Evolutionary conservation across 2,329 filamentous ascomycete genomes (phyloP).

Genomic region (Colletotrichum tropicale): DNA sequence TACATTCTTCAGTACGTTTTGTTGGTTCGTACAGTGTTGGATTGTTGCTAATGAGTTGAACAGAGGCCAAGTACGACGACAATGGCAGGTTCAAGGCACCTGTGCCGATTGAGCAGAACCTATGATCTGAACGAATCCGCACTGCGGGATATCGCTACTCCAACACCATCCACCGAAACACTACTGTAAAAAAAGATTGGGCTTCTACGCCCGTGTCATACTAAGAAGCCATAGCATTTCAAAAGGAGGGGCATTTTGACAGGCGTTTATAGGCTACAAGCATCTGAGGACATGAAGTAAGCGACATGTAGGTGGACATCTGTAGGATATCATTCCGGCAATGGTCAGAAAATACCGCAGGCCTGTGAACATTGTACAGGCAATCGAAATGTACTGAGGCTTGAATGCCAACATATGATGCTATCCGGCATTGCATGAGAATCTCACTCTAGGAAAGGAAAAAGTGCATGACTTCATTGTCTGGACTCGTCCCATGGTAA

Average conservation of each 20-base stretch:
- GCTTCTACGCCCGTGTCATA: neutral
- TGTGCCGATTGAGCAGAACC: conserved; percentile 11
- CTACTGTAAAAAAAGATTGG: neutral
- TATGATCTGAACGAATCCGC: neutral
- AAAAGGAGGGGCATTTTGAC: neutral
- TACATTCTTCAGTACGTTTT: conserved; percentile 91
- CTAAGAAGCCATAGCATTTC: neutral
- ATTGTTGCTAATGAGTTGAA: neutral
- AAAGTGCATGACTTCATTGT: neutral
- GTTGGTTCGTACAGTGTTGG: neutral
- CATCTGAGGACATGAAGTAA: neutral
- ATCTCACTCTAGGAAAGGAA: neutral
- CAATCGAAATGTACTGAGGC: neutral
- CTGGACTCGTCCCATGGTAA: neutral
- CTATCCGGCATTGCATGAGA: neutral
- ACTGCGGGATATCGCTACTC: neutral
- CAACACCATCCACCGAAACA: neutral
- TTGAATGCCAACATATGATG: neutral
- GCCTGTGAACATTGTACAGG: neutral
- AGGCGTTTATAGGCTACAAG: neutral
- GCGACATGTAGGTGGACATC: neutral
- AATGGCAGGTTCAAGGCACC: conserved; percentile 49
- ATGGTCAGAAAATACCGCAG: neutral
- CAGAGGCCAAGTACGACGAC: conserved; percentile 52
- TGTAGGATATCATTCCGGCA: neutral